Percentiles rank a stretch among this genome's conserved stretches.
Evolutionary conservation across 2,329 filamentous ascomycete genomes (phyloP).

Genomic region (Talaromyces atroroseus): DNA sequence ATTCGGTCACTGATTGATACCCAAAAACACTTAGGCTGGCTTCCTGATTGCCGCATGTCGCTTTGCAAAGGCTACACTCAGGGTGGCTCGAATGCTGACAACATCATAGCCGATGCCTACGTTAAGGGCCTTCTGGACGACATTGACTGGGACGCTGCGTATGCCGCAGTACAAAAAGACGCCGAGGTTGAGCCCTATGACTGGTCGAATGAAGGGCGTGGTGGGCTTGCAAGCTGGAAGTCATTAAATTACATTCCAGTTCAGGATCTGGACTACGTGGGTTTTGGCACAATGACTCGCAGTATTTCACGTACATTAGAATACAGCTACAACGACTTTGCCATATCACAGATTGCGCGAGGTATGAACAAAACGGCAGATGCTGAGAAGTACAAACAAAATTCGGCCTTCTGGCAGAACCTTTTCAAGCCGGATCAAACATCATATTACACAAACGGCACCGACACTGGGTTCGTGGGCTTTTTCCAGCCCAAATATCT

Average conservation of each 20-base stretch:
- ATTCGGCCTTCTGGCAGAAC: constrained; percentile 58
- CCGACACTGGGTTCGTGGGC: constrained; percentile 59
- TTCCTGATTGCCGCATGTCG: constrained; percentile 29
- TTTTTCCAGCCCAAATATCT: constrained; percentile 64
- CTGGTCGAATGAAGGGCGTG: constrained; percentile 63
- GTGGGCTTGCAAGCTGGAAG: constrained; percentile 66
- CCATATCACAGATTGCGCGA: constrained; percentile 55
- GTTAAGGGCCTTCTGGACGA: constrained; percentile 57
- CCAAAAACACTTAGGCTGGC: constrained; percentile 27
- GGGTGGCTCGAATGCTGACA: constrained; percentile 65
- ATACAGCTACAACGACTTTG: constrained; percentile 70
- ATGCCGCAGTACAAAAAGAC: constrained; percentile 63
- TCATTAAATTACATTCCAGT: constrained; percentile 61
- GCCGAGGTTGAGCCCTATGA: constrained; percentile 63
- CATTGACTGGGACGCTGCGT: constrained; percentile 62
- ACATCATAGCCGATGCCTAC: constrained; percentile 59
- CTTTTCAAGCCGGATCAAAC: constrained; percentile 57
- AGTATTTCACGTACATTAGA: constrained; percentile 66
- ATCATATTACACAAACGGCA: constrained; percentile 47
- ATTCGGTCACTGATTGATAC: constrained; percentile 26
- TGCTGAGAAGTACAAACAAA: constrained; percentile 29
- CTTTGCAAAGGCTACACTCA: constrained; percentile 53
- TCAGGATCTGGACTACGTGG: constrained; percentile 59
- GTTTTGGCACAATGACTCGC: constrained; percentile 63
- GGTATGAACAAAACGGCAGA: constrained; percentile 50